A percentile compares a stretch with the other conserved stretches of the same genome.
Conservation (phyloP, 2,329 filamentous ascomycete genomes). For the Myrmaecium sp. region DNA sequence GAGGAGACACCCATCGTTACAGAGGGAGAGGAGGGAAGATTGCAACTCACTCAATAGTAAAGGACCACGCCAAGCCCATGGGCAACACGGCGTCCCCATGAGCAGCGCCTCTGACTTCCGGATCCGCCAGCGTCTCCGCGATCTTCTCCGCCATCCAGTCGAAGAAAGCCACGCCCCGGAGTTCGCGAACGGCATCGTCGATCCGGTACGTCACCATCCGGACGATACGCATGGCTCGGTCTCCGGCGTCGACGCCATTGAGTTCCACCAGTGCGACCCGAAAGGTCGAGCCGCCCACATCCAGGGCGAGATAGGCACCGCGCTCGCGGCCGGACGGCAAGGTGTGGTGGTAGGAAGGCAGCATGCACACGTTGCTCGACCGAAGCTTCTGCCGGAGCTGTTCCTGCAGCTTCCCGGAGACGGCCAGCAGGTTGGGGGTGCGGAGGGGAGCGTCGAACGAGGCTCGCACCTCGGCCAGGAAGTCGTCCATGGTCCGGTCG, state of each 20-base stretch:
- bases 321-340: slow-evolving; percentile 41
- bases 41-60: slow-evolving; percentile 38
- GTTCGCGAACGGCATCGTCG: slow-evolving; percentile 35
- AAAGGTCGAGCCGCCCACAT: slow-evolving; percentile 51
- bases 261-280: slow-evolving; percentile 44
- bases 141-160: slow-evolving; percentile 50
- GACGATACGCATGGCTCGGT: slow-evolving; percentile 35
- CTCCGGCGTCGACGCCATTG: slow-evolving; percentile 26
- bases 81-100: slow-evolving; percentile 25
- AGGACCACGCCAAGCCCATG: slow-evolving; percentile 50
- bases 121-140: slow-evolving; percentile 31
- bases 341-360: slow-evolving; percentile 46
- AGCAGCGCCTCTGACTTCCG: slow-evolving; percentile 18
- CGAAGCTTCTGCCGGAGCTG: slow-evolving; percentile 39
- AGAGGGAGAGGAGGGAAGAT: neutral
- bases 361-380: slow-evolving; percentile 43
- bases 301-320: slow-evolving; percentile 44
- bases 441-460: slow-evolving; percentile 28
- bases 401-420: slow-evolving; percentile 27
- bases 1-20: no score
- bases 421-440: slow-evolving; percentile 22
- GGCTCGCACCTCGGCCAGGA: slow-evolving; percentile 25
- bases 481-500: slow-evolving; percentile 31
- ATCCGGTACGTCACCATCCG: slow-evolving; percentile 38
- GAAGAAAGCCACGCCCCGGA: slow-evolving; percentile 42